These are phyloP conservation scores for Phanerodontia chrysosporium DNA, from an alignment of 768 basidiomycete species.

Conservation along the genomic window DNA sequence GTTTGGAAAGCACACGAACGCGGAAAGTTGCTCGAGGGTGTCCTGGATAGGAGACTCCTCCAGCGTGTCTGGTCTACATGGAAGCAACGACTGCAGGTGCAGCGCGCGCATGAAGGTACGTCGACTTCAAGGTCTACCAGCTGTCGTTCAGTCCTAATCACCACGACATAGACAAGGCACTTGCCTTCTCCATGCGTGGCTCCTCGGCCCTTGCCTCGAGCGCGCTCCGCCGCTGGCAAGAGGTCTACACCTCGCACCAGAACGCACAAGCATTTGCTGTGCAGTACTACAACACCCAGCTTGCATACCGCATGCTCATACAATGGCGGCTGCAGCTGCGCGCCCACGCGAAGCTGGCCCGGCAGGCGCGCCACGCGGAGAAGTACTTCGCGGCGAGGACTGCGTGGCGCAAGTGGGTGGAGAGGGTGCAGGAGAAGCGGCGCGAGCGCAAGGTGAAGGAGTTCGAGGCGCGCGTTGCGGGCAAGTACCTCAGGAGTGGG, in stretches of 20 bases:
- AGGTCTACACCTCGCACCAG: slow-evolving; percentile 37
- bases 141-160: neutral
- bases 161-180: slow-evolving; percentile 37
- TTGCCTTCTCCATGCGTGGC: slow-evolving; percentile 44
- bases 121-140: neutral
- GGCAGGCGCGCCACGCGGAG: slow-evolving; percentile 51
- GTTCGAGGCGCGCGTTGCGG: slow-evolving; percentile 36
- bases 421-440: slow-evolving; percentile 38
- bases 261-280: slow-evolving; percentile 46
- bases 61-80: slow-evolving; percentile 47
- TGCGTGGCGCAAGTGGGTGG: slow-evolving; percentile 46
- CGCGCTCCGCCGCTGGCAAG: slow-evolving; percentile 44
- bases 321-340: slow-evolving; percentile 56
- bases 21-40: slow-evolving; percentile 51
- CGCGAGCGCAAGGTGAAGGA: slow-evolving; percentile 42
- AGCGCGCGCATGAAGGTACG: slow-evolving; percentile 44
- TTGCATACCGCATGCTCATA: slow-evolving; percentile 39
- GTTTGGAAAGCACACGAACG: slow-evolving; percentile 71
- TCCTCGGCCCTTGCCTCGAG: slow-evolving; percentile 35
- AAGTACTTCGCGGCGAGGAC: slow-evolving; percentile 46
- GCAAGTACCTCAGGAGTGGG: slow-evolving; percentile 44
- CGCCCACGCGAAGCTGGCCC: slow-evolving; percentile 41
- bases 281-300: slow-evolving; percentile 41
- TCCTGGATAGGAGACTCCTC: slow-evolving; percentile 41
- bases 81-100: slow-evolving; percentile 39